These are phyloP conservation scores for Penicillium soppii DNA, from an alignment of 495 filamentous ascomycete genomes.

Conservation along the genomic window DNA sequence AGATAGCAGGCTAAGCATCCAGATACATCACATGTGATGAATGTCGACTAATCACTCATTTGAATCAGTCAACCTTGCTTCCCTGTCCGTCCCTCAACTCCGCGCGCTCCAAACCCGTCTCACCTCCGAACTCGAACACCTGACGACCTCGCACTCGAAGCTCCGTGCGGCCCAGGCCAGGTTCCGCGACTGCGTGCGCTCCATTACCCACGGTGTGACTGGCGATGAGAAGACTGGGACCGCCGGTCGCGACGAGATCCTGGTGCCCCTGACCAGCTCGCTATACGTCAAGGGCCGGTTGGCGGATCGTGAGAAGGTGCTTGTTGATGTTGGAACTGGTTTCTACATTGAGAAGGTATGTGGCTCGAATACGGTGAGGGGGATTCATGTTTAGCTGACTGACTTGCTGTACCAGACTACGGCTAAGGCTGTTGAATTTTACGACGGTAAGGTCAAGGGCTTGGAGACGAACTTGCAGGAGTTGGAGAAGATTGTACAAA, in stretches of 20 bases:
- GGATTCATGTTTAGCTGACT: not conserved
- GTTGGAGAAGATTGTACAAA: constrained; percentile 81
- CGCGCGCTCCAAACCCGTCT: constrained; percentile 86
- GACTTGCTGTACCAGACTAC: constrained; percentile 45
- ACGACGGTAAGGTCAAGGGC: constrained; percentile 79
- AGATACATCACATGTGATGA: not conserved
- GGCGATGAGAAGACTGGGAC: constrained; percentile 39
- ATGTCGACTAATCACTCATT: not conserved
- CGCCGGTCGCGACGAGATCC: constrained; percentile 53
- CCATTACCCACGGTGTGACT: constrained; percentile 61
- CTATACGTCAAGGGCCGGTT: constrained; percentile 88
- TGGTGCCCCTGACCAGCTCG: constrained; percentile 89
- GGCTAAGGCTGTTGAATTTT: constrained; percentile 78
- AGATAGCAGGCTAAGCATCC: not conserved
- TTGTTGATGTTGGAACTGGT: constrained; percentile 95
- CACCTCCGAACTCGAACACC: constrained; percentile 90
- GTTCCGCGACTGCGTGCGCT: constrained; percentile 83
- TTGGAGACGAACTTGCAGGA: constrained; percentile 76
- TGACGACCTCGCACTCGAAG: constrained; percentile 84
- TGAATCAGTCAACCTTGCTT: constrained; percentile 59
- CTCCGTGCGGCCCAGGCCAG: constrained; percentile 85
- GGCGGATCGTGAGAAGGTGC: constrained; percentile 71
- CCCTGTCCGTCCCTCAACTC: constrained; percentile 57
- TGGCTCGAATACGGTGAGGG: too few species aligned
- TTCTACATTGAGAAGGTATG: constrained; percentile 93